These are phyloP conservation scores for Tricholoma bakamatsutake DNA, from an alignment of 768 basidiomycete genomes.

Conservation along the genomic window DNA sequence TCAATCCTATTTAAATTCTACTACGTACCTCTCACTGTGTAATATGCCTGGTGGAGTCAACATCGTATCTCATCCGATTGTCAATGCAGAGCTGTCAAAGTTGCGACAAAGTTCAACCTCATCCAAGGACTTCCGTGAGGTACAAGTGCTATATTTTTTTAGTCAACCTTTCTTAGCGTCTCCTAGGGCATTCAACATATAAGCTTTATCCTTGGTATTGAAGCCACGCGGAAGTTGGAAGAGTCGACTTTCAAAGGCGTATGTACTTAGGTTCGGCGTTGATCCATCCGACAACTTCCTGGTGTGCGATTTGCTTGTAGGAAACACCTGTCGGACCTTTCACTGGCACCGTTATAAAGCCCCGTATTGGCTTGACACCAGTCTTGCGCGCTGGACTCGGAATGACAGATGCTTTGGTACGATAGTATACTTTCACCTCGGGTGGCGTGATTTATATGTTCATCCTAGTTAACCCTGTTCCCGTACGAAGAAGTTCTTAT, in stretches of 20 bases:
- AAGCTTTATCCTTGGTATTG: constrained; percentile 75
- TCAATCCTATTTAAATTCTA: constrained; percentile 1
- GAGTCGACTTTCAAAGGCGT: constrained; percentile 62
- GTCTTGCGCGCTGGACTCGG: constrained; percentile 91
- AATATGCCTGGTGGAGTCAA: constrained; percentile 35
- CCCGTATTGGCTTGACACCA: constrained; percentile 80
- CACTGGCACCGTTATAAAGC: constrained; percentile 69
- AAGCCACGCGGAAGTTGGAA: constrained; percentile 68
- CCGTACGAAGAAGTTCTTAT: constrained; percentile 46
- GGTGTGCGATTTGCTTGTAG: constrained; percentile 28
- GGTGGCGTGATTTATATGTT: constrained; percentile 2
- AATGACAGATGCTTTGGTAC: constrained; percentile 80
- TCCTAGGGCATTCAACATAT: constrained; percentile 69
- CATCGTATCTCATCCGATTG: constrained; percentile 62
- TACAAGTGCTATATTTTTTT: constrained; percentile 20
- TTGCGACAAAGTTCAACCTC: constrained; percentile 55
- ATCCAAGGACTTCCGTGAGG: constrained; percentile 78
- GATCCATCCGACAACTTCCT: constrained; percentile 1
- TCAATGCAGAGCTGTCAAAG: constrained; percentile 68
- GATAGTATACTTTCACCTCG: constrained; percentile 7
- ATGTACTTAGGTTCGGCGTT: constrained; percentile 18
- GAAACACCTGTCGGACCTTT: constrained; percentile 77
- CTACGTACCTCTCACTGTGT: not conserved
- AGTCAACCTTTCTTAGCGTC: constrained; percentile 1
- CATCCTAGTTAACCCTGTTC: constrained; percentile 59